Base-by-base conservation (phyloP, 139 green algal genomes). In the Tetratostichococcus sp. region DNA sequence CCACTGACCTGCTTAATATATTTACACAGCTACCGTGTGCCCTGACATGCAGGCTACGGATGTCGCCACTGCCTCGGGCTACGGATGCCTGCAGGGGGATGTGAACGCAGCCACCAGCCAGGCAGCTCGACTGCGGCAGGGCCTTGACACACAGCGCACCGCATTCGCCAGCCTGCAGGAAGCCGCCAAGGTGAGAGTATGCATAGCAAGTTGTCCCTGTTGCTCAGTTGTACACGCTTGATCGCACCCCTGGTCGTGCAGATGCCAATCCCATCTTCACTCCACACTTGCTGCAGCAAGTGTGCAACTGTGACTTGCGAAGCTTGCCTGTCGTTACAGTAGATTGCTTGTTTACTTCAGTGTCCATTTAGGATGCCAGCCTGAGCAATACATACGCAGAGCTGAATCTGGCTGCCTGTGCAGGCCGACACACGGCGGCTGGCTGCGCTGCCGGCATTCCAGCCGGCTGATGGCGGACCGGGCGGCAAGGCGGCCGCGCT, bases 401-500 rank as follows among this genome's bases (percentile, higher is more conserved):
- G n/a, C n/a, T n/a, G n/a, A n/a, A n/a, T n/a, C n/a, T n/a, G n/a
- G n/a, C n/a, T n/a, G n/a, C n/a, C n/a, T 32, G 65, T 34, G 11
- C 69, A 80, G 75, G 75, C 75, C 4, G 69, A 65, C 2, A 42
- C 68, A 8, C 75, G 75, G 57, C 70, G 71, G 43, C 71, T 70
- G 30, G 79, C 83, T 2, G 79, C 79, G 33, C 78, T 84, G 76
- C 75, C 79, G 11, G 69, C 71, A 35, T 84, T 84, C 76, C 31
- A 75, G 42, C 34, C 69, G 1, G 1, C 34, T 26, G 43, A 35
- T n/a, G n/a, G n/a, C n/a, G 66, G 30, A 17, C n/a, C 32, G 26
- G 33, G 67, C 34, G 19, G 65, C 75, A 59, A n/a, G 32, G 39
- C 39, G 65, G 30, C 66, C 43, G 43, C 66, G 74, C 70, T 80